Evolutionary conservation across 805 yeast species (phyloP), one percentile per base, ranked within the genome.

Genomic region (Clavispora phyllophila): DNA sequence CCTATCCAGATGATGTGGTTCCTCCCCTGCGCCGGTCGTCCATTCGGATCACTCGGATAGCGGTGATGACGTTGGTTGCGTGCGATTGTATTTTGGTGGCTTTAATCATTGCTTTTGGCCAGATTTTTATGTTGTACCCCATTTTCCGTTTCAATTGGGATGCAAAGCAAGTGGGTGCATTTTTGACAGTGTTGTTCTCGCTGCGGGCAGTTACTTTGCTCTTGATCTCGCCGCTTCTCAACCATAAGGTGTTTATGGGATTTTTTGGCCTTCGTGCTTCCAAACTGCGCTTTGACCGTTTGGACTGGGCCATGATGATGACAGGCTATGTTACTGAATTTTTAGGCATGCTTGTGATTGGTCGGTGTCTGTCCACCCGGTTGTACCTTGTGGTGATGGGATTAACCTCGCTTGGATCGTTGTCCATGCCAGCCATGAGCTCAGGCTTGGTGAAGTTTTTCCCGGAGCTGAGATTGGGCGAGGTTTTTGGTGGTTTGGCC

Each of bases 401-500:
- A 0, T 55, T 79, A 10, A 61, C 72, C 3, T 61, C 82, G 0
- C 54, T 81, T 32, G 65, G 72, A 1, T 64, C 77, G 0, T 36
- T 53, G 23, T 45, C 50, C 3, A 38, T 47, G 3, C 91, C 93
- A 1, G 70, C 82, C 0, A 48, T 82, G 9, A 82, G 78, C 53
- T 70, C 84, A 0, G 50, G 84, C 1, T 61, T 83, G 9, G 70
- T 81, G 41, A 85, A 85, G 57, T 80, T 81, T 57, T 76, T 72
- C 46, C 77, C 79, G 1, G 78, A 78, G 32, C 69, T 73, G 12
- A 73, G 73, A 47, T 70, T 78, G 4, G 95, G 95, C 14, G 88
- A 83, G 58, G 68, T 82, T 14, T 84, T 83, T 62, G 89, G 91
- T 9, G 87, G 83, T 0, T 58, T 84, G 35, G 78, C 87, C 0